Evolutionary conservation across 768 basidiomycete genomes (phyloP).

Genomic region (Dentipellis sp.): DNA sequence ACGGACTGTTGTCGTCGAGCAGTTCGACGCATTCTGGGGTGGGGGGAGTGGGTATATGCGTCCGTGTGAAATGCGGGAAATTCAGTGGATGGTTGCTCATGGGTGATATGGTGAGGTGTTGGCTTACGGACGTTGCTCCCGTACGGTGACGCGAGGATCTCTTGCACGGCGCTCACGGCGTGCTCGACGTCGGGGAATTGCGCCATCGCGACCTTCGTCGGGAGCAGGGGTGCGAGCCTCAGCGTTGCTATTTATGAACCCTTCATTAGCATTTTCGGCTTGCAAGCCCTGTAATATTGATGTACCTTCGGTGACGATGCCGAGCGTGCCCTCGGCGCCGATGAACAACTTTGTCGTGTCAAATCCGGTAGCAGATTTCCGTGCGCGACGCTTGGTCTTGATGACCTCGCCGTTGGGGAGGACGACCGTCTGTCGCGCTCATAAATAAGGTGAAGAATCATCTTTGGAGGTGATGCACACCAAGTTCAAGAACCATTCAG

Average conservation of each 20-base stretch:
- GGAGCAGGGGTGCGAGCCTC: constrained; percentile 69
- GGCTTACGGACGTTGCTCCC: constrained; percentile 62
- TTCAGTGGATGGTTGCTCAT: too few relatives aligned
- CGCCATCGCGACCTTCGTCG: constrained; percentile 81
- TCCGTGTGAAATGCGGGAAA: not conserved
- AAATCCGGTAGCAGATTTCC: constrained; percentile 84
- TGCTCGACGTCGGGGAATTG: constrained; percentile 74
- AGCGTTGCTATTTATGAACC: constrained; percentile 50
- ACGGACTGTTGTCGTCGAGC: constrained; percentile 64
- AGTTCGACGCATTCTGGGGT: constrained; percentile 83
- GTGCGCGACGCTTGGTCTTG: constrained; percentile 69
- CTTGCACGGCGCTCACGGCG: constrained; percentile 76
- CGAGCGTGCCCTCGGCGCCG: constrained; percentile 84
- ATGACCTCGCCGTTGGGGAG: constrained; percentile 80
- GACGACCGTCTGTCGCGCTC: constrained; percentile 56
- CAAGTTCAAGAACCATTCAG: constrained; percentile 80
- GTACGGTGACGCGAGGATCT: constrained; percentile 59
- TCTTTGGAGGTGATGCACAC: constrained; percentile 24
- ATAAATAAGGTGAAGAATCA: not conserved
- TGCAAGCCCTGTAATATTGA: not conserved
- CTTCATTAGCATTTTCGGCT: not conserved
- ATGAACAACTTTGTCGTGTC: constrained; percentile 85
- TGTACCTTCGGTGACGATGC: constrained; percentile 79
- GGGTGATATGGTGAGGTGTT: too few relatives aligned
- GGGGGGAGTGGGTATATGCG: not conserved